Evolutionary conservation across 805 yeast species (phyloP), one percentile per base, ranked within the genome.

Genomic region (Saccharomyces mikatae): DNA sequence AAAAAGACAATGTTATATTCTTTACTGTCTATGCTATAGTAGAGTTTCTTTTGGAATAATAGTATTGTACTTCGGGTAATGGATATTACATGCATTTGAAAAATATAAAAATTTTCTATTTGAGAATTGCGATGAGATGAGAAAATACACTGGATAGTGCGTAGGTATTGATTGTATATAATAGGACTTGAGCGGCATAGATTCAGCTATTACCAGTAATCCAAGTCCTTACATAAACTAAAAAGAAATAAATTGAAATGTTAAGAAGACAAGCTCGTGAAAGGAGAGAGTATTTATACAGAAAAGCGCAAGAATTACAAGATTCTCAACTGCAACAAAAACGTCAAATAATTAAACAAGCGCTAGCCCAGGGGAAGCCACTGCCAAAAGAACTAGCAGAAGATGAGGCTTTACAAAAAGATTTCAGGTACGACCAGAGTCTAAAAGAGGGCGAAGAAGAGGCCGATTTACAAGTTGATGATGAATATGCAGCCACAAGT

Each of bases 201-300:
- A 36, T 36, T 36, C 22, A 17, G 22, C 22, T n/a, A 10, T 36
- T 8, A 21, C 6, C 17, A 6, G 22, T 17, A 11, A 36, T 8
- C 17, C 9, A 6, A 17, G 44, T 17, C 6, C 3, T 17, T 2
- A 17, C 44, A 36, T 17, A 17, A 21, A 31, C 6, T 47, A 32
- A 27, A 13, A 8, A 4, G 9, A 41, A 21, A 4, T 48, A n/a
- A 51, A 47, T 29, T 21, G 63, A 2, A 13, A 79, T 79, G 97
- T 72, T 89, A 54, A 82, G 99, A 72, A 82, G 89, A 76, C 96
- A 92, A 67, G 97, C 98, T 6, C 83, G 99, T 74, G 97, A 94
- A 70, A 81, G 99, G 74, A 82, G 96, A 71, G 98, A 94, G 66
- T 94, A 91, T 65, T 76, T 94, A 28, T 94, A 88, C 74, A 80